Base-by-base conservation (phyloP, 2,329 filamentous ascomycete species). In the Aspergillus fumigatus region DNA sequence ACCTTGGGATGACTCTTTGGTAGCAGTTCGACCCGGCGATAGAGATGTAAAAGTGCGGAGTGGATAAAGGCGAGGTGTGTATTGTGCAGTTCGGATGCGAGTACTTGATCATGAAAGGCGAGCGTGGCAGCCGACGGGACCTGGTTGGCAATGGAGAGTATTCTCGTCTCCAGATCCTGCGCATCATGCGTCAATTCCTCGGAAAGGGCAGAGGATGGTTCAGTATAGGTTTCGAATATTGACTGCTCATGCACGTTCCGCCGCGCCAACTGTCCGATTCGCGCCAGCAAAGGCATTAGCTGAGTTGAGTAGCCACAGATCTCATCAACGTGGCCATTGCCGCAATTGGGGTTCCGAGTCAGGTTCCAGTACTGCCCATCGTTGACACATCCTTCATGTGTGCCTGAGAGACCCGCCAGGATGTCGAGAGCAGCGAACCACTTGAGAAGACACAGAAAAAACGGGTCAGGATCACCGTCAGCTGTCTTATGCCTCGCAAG, bases 401-500 rank as follows among this genome's bases (percentile, higher is more conserved):
- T 48, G 25, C 67, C 63, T 3, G 68, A 69, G 7, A 70, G 29
- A 10, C 59, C 64, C 0, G 68, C 68, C 9, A 69, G 54, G 4
- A 68, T 54, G 54, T 70, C 65, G 52, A 71, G 60, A 4, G 66
- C 67, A 4, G 59, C 62, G 48, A 67, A 71, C 68, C 68, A 71
- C 48, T 71, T 70, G 7, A 69, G 59, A 45, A 71, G 41, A 25
- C 60, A 66, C 21, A 62, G 52, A 2, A 59, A 38, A 25, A 62
- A 67, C 5, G 61, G 54, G 29, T 67, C 60, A 4, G 53, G 27
- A 14, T 14, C 14, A 17, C 50, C 47, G n/a, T 51, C 41, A 11
- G 45, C 23, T 19, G 29, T 25, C 14, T 48, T 55, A 23, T 63
- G 56, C 6, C 50, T 53, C n/a, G 54, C 51, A n/a, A 67, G 32